These are phyloP conservation scores for Rubia occidens DNA, from an alignment of 305 asterid genomes.

Conservation along the genomic window DNA sequence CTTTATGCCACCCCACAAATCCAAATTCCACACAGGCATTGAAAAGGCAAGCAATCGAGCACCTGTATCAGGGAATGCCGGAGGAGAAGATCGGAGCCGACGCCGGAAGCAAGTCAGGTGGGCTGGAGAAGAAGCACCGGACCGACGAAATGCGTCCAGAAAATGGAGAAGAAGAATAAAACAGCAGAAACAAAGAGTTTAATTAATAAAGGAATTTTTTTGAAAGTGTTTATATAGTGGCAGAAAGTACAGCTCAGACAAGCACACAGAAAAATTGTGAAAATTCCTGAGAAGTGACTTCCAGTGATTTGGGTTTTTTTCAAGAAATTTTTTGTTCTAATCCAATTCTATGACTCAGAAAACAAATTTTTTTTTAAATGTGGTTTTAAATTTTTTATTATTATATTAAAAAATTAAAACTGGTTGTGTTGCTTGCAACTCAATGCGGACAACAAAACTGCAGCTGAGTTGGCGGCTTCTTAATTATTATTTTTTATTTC, in stretches of 20 bases:
- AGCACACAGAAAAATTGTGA: not conserved
- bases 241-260: slow-evolving; percentile 7
- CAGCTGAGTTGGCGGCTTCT: slow-evolving; percentile 1
- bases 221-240: not conserved
- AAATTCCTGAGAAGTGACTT: not conserved
- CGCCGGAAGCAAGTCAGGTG: slow-evolving; percentile 2
- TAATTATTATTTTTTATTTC: not conserved
- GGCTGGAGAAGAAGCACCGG: not conserved
- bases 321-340: not conserved
- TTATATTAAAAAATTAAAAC: no score
- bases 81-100: not conserved
- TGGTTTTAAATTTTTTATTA: no score
- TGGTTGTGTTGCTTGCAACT: not conserved
- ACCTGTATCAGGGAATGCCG: slow-evolving; percentile 1
- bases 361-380: not conserved
- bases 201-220: not conserved
- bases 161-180: not conserved
- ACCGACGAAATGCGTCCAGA: not conserved
- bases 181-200: not conserved
- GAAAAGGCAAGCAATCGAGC: not conserved
- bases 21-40: not conserved
- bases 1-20: not conserved
- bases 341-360: not conserved
- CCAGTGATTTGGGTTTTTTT: not conserved
- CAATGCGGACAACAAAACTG: slow-evolving; percentile 7